Conservation (phyloP, 1,284 basidiomycete species). For the Ganoderma lucidum region DNA sequence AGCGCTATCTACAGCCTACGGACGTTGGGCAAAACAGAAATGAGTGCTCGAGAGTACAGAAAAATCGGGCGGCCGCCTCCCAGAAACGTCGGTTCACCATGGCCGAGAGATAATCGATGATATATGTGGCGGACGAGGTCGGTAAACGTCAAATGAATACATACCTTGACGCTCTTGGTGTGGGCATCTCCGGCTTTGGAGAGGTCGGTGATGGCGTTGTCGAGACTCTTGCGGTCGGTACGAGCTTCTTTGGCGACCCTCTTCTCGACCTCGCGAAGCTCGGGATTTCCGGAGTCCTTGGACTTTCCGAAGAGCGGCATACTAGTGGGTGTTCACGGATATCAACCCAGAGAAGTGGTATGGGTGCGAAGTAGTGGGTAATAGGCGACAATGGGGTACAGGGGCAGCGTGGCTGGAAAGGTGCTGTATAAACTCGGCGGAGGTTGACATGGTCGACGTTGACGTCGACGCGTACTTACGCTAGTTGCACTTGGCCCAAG, state of each 20-base stretch:
- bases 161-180: constrained; percentile 57
- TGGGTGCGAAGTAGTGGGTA: background rate
- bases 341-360: background rate
- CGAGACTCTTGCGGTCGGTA: constrained; percentile 54
- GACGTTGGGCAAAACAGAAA: background rate
- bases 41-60: background rate
- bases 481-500: background rate
- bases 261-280: constrained; percentile 56
- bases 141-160: constrained; percentile 10
- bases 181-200: constrained; percentile 54
- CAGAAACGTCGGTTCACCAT: background rate
- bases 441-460: constrained; percentile 4
- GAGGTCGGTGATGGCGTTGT: constrained; percentile 56
- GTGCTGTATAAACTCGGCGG: background rate
- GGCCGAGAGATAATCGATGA: background rate
- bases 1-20: constrained; percentile 53
- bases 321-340: background rate
- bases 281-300: constrained; percentile 36
- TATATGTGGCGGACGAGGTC: background rate
- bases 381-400: background rate
- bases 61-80: background rate
- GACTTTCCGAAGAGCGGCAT: constrained; percentile 37
- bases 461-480: background rate
- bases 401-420: background rate
- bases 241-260: constrained; percentile 53